Base-by-base conservation (phyloP, 2,329 filamentous ascomycete genomes). In the Claviceps pazoutovae region DNA sequence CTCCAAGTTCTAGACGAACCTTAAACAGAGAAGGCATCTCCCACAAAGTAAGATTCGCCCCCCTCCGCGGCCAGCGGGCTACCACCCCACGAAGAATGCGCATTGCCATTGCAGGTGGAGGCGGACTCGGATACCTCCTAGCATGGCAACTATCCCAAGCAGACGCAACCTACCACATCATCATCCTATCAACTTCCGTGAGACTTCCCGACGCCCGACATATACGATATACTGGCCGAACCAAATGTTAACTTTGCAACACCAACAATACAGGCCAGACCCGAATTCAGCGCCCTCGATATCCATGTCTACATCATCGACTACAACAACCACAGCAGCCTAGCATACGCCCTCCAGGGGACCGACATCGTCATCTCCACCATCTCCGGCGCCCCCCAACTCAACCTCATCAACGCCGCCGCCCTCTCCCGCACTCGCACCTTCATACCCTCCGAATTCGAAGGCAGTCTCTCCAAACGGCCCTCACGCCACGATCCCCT, bases 291-390 rank as follows among this genome's bases (percentile, higher is more conserved):
- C 46, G 62, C 69, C 13, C 71, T 74, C 53, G 78, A 74, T 46
- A 83, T 83, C 58, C 84, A 88, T 64, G 79, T 87, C 46, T 71
- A 80, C 52, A 70, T 79, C 42, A 82, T 88, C n/a, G 73, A 88
- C 68, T 89, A 88, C 63, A 66, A 72, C 56, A 71, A 80, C 55
- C 64, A 73, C 36, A 69, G 74, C 1, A 74, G 74, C 43, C 73
- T 90, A 26, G 72, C 72, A 14, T 87, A 81, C 62, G 75, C 78
- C 8, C 74, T 90, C n/a, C 75, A 76, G 53, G 86, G 86, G 9
- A 76, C 87, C 43, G 83, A 89, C 64, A 75, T 86, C 11, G 78
- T 88, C 58, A 84, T 89, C 52, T 89, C 84, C 1, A 89, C 84
- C 1, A 79, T 89, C 48, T 77, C 76, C 2, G 83, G 83, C 4